phyloP scores from a whole-genome alignment of 805 yeast species.

The Candida chilensis region DNA sequence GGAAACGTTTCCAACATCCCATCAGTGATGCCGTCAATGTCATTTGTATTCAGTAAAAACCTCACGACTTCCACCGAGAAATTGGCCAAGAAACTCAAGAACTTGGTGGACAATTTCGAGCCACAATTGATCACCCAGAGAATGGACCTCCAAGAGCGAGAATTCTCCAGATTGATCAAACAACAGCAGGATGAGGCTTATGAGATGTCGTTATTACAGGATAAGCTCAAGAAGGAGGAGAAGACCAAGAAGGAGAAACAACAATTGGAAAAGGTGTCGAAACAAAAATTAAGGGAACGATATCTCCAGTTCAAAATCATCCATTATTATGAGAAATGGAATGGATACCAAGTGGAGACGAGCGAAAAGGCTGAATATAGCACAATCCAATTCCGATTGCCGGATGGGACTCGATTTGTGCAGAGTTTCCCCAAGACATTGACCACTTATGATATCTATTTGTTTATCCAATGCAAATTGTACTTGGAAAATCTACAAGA shows the following conservation, averaged over 20 bases:
- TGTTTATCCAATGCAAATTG: slow-evolving; percentile 35
- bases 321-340: slow-evolving; percentile 3
- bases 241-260: slow-evolving; percentile 18
- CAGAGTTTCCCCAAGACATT: slow-evolving; percentile 29
- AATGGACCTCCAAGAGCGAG: slow-evolving; percentile 29
- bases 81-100: slow-evolving; percentile 12
- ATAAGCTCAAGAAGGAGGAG: slow-evolving; percentile 41
- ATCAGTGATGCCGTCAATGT: slow-evolving; percentile 25
- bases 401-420: slow-evolving; percentile 41
- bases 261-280: slow-evolving; percentile 8
- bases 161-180: slow-evolving; percentile 23
- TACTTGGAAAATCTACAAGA: slow-evolving; percentile 6
- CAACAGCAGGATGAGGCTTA: slow-evolving; percentile 35
- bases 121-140: slow-evolving; percentile 28
- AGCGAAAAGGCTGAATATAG: no score
- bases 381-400: slow-evolving; percentile 44
- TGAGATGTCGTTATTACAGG: slow-evolving; percentile 32
- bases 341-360: slow-evolving; percentile 3
- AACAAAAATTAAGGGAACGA: slow-evolving; percentile 8
- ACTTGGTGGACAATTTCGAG: slow-evolving; percentile 16
- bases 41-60: slow-evolving; percentile 18
- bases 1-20: slow-evolving; percentile 27
- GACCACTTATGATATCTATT: slow-evolving; percentile 37
- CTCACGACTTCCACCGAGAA: slow-evolving; percentile 8
- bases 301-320: slow-evolving; percentile 10